Percentiles rank a stretch among this genome's conserved stretches.
These are phyloP conservation scores for Beauveria sp. DNA, from an alignment of 2,329 filamentous ascomycete species.

Conservation along the genomic window DNA sequence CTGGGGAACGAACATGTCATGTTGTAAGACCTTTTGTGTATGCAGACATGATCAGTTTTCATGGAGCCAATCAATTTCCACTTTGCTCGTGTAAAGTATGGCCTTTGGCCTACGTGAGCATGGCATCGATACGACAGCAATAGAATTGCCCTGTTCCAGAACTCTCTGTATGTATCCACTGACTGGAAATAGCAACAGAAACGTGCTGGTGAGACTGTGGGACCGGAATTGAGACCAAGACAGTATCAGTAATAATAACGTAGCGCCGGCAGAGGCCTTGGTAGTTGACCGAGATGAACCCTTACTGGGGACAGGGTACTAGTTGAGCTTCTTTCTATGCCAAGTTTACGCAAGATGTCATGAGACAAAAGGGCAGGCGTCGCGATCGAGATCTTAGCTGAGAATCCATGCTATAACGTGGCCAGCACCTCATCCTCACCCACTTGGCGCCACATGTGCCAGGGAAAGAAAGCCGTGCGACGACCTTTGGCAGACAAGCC, in stretches of 20 bases:
- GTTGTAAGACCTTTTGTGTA: background rate
- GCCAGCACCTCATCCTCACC: background rate
- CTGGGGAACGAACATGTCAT: background rate
- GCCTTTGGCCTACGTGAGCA: too few species aligned
- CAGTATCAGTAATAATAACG: background rate
- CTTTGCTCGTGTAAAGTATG: background rate
- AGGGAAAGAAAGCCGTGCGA: background rate
- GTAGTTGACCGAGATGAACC: background rate
- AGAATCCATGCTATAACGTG: slow-evolving; percentile 4
- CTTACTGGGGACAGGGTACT: background rate
- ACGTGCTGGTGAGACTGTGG: too few species aligned
- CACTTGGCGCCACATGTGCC: background rate
- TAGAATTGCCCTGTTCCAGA: background rate
- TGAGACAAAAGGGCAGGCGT: background rate
- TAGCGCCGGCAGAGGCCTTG: background rate
- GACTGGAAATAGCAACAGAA: background rate
- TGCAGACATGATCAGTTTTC: background rate
- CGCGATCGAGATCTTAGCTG: slow-evolving; percentile 7
- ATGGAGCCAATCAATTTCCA: background rate
- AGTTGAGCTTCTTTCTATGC: slow-evolving; percentile 7
- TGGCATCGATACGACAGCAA: background rate
- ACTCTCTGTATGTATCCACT: background rate
- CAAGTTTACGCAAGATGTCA: slow-evolving; percentile 3
- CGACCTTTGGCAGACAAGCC: background rate
- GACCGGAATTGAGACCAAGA: too few species aligned